Evolutionary conservation across 257 asterid genomes (phyloP).

Genomic region (Solanum acaule): DNA sequence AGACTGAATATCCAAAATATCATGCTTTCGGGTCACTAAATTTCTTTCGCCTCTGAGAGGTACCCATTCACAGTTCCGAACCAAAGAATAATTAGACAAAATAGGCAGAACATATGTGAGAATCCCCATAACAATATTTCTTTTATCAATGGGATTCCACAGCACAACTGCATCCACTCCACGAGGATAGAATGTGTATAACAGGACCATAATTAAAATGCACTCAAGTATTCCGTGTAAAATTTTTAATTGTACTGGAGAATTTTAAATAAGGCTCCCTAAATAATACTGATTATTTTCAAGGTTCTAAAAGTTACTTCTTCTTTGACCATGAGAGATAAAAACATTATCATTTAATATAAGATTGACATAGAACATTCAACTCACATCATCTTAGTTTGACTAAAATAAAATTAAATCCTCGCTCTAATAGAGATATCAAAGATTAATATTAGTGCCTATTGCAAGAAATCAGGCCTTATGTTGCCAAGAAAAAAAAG

Average conservation of each 20-base stretch:
- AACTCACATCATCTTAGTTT: background rate
- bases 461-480: background rate
- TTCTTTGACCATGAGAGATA: background rate
- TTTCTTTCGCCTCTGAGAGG: background rate
- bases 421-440: background rate
- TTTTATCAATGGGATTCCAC: background rate
- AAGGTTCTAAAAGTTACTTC: background rate
- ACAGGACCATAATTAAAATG: background rate
- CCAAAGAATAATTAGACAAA: background rate
- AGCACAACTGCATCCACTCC: background rate
- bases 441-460: background rate
- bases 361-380: background rate
- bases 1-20: background rate
- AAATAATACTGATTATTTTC: background rate
- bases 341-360: background rate
- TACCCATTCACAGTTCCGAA: background rate
- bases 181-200: background rate
- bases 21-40: background rate
- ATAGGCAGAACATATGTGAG: background rate
- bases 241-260: background rate
- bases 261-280: background rate
- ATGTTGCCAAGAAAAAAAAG: background rate
- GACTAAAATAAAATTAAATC: too few species aligned
- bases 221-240: background rate
- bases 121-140: background rate